These are phyloP conservation scores for Entomortierella parvispora DNA, from an alignment of 192 early-diverging fungal species.

Conservation along the genomic window DNA sequence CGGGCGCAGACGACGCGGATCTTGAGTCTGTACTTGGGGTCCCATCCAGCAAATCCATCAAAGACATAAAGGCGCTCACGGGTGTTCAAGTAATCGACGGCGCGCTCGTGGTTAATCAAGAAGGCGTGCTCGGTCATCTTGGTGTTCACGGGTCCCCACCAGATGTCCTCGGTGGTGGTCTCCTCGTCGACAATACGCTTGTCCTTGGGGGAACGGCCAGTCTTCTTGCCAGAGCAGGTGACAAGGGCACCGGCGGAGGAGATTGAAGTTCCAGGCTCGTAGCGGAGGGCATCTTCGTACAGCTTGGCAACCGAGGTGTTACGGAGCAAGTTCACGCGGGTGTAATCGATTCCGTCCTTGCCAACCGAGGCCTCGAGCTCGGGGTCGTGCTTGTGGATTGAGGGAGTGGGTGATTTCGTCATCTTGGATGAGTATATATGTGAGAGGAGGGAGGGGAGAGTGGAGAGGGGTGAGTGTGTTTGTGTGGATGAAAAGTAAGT, in stretches of 20 bases:
- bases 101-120: slow-evolving; percentile 95
- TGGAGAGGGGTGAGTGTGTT: neutral
- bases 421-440: slow-evolving; percentile 5
- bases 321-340: slow-evolving; percentile 83
- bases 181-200: slow-evolving; percentile 97
- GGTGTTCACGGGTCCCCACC: slow-evolving; percentile 99
- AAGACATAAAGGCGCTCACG: slow-evolving; percentile 93
- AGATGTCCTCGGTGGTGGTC: slow-evolving; percentile 86
- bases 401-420: slow-evolving; percentile 30
- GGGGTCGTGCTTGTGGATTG: slow-evolving; percentile 45
- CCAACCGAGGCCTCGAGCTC: slow-evolving; percentile 54
- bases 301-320: slow-evolving; percentile 88
- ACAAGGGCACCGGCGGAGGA: slow-evolving; percentile 93
- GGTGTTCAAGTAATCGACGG: slow-evolving; percentile 96
- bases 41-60: slow-evolving; percentile 98
- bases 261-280: slow-evolving; percentile 88
- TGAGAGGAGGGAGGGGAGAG: neutral
- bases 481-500: neutral
- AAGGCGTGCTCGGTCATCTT: slow-evolving; percentile 85
- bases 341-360: slow-evolving; percentile 82
- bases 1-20: slow-evolving; percentile 94
- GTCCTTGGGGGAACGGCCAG: slow-evolving; percentile 92
- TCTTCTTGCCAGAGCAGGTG: slow-evolving; percentile 92
- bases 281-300: slow-evolving; percentile 91
- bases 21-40: slow-evolving; percentile 96